A percentile compares a stretch with the other conserved stretches of the same genome.
Evolutionary conservation across 129 eudicot genomes (phyloP).

Genomic region (Gnaphalium uliginosum): DNA sequence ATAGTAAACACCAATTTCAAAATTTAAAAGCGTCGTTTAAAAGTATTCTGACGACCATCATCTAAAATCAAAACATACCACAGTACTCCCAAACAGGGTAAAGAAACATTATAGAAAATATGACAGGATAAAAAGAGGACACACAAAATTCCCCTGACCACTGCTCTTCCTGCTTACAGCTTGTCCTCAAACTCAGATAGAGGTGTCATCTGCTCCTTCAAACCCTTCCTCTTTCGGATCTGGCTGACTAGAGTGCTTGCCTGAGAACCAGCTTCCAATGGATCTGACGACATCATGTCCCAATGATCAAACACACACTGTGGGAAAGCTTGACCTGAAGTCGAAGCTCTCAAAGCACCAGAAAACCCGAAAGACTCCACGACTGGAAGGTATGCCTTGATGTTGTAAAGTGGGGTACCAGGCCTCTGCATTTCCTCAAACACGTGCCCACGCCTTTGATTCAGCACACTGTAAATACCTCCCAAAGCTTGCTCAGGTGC

Average conservation of each 20-base stretch:
- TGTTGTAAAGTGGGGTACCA: slow-evolving; percentile 81
- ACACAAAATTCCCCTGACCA: slow-evolving; percentile 1
- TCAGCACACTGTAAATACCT: slow-evolving; percentile 81
- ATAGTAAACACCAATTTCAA: slow-evolving; percentile 30
- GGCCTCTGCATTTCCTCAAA: slow-evolving; percentile 93
- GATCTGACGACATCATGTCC: slow-evolving; percentile 82
- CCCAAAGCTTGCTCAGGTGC: slow-evolving; percentile 86
- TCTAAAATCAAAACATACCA: slow-evolving; percentile 11
- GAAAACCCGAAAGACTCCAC: slow-evolving; percentile 83
- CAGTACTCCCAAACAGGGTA: slow-evolving; percentile 3
- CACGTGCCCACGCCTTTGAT: slow-evolving; percentile 84
- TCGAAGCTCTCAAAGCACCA: slow-evolving; percentile 64
- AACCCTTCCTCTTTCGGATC: slow-evolving; percentile 77
- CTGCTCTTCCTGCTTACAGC: slow-evolving; percentile 32
- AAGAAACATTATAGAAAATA: slow-evolving; percentile 29
- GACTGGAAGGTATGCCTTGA: slow-evolving; percentile 76
- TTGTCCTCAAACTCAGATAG: slow-evolving; percentile 78
- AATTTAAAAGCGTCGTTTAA: slow-evolving; percentile 23
- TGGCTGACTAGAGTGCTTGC: slow-evolving; percentile 45
- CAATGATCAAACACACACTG: slow-evolving; percentile 86
- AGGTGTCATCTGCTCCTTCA: slow-evolving; percentile 82
- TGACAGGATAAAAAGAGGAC: neutral
- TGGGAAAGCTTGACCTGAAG: slow-evolving; percentile 92
- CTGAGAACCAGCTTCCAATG: slow-evolving; percentile 57
- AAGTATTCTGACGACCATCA: neutral